These are phyloP conservation scores for Domatiomyces globalis DNA, from an alignment of 2,329 filamentous ascomycete genomes.

Conservation along the genomic window DNA sequence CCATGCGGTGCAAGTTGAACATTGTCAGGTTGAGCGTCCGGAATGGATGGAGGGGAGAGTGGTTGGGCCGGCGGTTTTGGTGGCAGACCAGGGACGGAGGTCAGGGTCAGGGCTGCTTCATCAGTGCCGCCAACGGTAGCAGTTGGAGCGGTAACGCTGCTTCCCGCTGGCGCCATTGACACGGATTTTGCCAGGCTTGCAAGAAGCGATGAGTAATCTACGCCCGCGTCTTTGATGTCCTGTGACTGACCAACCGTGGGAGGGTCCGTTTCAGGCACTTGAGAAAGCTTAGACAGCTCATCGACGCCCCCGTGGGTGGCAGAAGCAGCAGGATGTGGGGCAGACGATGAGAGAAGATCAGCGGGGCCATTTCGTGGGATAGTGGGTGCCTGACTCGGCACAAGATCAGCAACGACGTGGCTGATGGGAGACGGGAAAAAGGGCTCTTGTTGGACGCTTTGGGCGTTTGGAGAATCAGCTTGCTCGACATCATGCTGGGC, in stretches of 20 bases:
- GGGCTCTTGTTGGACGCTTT: neutral
- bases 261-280: neutral
- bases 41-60: constrained; percentile 16
- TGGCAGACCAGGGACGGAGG: constrained; percentile 28
- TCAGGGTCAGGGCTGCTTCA: constrained; percentile 21
- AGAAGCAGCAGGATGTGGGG: neutral
- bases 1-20: neutral
- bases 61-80: constrained; percentile 32
- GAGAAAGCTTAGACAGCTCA: neutral
- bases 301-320: neutral
- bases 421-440: neutral
- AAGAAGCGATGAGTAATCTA: constrained; percentile 36
- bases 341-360: neutral
- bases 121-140: constrained; percentile 20
- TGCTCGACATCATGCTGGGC: neutral
- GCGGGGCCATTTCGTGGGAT: neutral
- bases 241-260: neutral
- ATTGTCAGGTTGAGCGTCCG: constrained; percentile 3
- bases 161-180: constrained; percentile 20
- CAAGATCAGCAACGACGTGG: neutral
- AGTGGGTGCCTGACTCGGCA: neutral
- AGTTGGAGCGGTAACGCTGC: constrained; percentile 18
- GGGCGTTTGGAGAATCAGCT: neutral
- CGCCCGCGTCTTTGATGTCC: constrained; percentile 22
- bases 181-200: constrained; percentile 32